Conservation (phyloP, 1,284 basidiomycete species). For the Marasmius tenuissimus region DNA sequence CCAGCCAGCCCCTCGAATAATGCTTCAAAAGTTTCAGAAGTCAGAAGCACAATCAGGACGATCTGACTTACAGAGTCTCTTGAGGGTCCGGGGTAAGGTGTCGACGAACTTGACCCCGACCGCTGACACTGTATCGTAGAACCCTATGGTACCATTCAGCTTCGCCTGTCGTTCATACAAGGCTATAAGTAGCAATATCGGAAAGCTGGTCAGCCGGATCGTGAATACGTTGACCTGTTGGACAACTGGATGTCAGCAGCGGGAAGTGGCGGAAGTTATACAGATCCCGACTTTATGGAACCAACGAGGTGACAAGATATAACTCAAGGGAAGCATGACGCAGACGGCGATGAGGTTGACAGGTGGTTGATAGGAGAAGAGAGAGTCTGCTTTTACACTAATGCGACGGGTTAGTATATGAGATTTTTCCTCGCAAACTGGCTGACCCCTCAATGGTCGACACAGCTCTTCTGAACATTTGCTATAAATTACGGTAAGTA, state of each 20-base stretch:
- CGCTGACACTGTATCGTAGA: slow-evolving; percentile 71
- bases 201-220: slow-evolving; percentile 84
- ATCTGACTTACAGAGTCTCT: slow-evolving; percentile 62
- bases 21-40: slow-evolving; percentile 40
- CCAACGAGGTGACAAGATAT: slow-evolving; percentile 75
- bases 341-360: slow-evolving; percentile 83
- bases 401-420: slow-evolving; percentile 4
- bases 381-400: slow-evolving; percentile 83
- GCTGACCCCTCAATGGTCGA: slow-evolving; percentile 84
- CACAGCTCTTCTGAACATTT: slow-evolving; percentile 91
- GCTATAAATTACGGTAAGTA: slow-evolving; percentile 40
- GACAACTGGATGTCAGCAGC: slow-evolving; percentile 3
- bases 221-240: slow-evolving; percentile 82
- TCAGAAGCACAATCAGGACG: slow-evolving; percentile 1
- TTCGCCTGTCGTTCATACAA: slow-evolving; percentile 83
- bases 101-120: slow-evolving; percentile 71
- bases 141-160: slow-evolving; percentile 55
- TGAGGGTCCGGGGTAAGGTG: slow-evolving; percentile 67
- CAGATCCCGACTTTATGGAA: slow-evolving; percentile 71
- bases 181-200: slow-evolving; percentile 80
- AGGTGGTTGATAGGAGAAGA: slow-evolving; percentile 93
- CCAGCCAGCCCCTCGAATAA: slow-evolving; percentile 81
- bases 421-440: neutral
- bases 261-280: neutral
- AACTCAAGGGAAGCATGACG: slow-evolving; percentile 82